A percentile compares a stretch with the other conserved stretches of the same genome.
These are phyloP conservation scores for Leccinum cinnamomeum DNA, from an alignment of 1,284 basidiomycete genomes.

Conservation along the genomic window DNA sequence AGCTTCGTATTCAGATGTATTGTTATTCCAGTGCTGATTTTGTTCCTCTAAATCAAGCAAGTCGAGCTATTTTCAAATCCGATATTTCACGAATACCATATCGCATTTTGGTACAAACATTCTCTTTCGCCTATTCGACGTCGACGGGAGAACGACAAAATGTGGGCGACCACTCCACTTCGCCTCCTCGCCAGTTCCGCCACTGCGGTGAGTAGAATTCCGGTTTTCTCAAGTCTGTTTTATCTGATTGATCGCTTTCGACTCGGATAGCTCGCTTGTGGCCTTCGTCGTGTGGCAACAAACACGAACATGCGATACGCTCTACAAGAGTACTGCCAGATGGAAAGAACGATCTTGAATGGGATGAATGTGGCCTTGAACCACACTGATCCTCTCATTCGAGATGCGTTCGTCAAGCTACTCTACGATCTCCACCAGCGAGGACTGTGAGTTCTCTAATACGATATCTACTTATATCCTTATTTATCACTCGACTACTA, in stretches of 20 bases:
- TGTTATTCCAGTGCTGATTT: neutral
- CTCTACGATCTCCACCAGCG: neutral
- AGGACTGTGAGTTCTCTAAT: neutral
- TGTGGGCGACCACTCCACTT: neutral
- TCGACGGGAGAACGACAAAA: neutral
- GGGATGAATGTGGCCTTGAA: neutral
- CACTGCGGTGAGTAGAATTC: neutral
- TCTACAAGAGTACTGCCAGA: neutral
- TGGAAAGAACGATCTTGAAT: neutral
- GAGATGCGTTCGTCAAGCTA: neutral
- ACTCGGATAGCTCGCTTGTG: neutral
- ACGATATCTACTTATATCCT: no score
- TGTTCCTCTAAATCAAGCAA: neutral
- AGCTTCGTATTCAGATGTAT: neutral
- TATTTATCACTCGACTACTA: no score
- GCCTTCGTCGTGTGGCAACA: neutral
- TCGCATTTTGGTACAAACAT: neutral
- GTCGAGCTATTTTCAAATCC: neutral
- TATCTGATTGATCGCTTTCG: neutral
- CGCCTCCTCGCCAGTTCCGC: neutral
- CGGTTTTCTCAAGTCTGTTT: neutral
- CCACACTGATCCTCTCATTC: neutral
- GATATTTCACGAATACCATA: neutral
- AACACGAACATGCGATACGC: neutral
- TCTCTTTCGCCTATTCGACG: neutral